Conservation (phyloP, 163 green algal genomes). For the Prototheca cutis region DNA sequence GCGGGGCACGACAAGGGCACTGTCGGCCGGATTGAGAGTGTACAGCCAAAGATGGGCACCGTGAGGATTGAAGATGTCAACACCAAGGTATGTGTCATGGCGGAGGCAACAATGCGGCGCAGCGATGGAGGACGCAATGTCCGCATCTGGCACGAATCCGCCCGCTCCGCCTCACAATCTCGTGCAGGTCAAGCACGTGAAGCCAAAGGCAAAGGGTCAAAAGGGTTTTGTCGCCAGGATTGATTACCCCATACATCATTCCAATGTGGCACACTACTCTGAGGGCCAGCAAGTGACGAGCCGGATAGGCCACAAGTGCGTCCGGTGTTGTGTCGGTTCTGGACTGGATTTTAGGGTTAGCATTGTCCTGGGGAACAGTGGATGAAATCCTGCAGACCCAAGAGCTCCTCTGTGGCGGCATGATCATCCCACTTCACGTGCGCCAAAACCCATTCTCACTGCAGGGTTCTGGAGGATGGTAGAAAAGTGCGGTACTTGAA, state of each 20-base stretch:
- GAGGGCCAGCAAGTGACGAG: conserved; percentile 11
- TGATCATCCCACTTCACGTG: background rate
- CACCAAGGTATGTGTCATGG: conserved; percentile 74
- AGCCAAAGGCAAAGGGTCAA: conserved; percentile 63
- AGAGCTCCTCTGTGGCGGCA: too few species aligned
- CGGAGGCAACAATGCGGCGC: too few species aligned
- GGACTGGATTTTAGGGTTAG: background rate
- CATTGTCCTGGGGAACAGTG: too few species aligned
- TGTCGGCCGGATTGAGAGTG: conserved; percentile 70
- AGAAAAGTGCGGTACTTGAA: conserved; percentile 79
- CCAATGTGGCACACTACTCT: conserved; percentile 93
- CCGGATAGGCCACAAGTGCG: conserved; percentile 7
- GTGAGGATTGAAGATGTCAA: conserved; percentile 90
- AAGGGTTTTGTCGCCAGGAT: conserved; percentile 69
- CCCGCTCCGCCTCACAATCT: too few species aligned
- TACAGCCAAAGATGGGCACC: conserved; percentile 68
- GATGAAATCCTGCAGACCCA: too few species aligned
- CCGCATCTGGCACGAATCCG: too few species aligned
- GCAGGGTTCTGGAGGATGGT: conserved; percentile 44
- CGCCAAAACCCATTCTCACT: conserved; percentile 17
- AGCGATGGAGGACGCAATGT: too few species aligned
- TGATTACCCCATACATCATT: conserved; percentile 88
- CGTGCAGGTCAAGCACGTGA: conserved; percentile 63
- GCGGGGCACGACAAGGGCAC: conserved; percentile 90
- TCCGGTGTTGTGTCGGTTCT: background rate